Evolutionary conservation across 805 yeast genomes (phyloP), one percentile per base, ranked within the genome.

Genomic region (Candida mattraensis): DNA sequence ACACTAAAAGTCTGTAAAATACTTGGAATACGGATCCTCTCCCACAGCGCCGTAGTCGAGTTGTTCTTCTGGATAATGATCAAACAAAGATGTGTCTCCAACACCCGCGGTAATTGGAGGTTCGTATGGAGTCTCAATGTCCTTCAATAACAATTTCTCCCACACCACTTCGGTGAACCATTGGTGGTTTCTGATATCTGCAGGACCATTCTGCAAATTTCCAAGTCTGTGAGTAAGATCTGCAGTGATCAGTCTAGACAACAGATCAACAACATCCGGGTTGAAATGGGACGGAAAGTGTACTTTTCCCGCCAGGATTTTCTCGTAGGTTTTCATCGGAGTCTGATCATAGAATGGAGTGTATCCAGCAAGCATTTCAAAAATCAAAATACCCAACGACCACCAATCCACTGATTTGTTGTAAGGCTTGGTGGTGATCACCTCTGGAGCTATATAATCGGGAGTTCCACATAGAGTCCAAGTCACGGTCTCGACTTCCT

Each of bases 11-110:
- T 60, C 63, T 6, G 34, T 45, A 38, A 60, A 60, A 30, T 54
- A 58, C 27, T 58, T 51, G 7, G 50, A 47, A 32, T 60, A 60
- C 13, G 62, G 63, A 41, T 60, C 65, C 10, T 51, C 77, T 8
- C 86, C 85, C 13, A 64, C 62, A 17, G 72, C 71, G 29, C 97
- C 97, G 56, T 91, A 91, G 51, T 91, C 93, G 38, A 80, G 68
- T 40, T 80, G 82, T 49, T 87, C 95, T 55, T 83, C 89, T 0
- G 88, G 87, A 50, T 83, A 83, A 47, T 79, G 73, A 56, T 83
- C 89, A 46, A 78, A 81, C 37, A 72, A 67, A 5, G 78, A 72
- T 3, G 79, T 68, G 53, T 76, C 82, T 34, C 82, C 82, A 17
- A 76, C 79, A 22, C 82, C 82, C 12, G 78, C 73, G 7, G 81